Base-by-base conservation (phyloP, 1,284 basidiomycete genomes). In the Singerocomus rubriflavus region DNA sequence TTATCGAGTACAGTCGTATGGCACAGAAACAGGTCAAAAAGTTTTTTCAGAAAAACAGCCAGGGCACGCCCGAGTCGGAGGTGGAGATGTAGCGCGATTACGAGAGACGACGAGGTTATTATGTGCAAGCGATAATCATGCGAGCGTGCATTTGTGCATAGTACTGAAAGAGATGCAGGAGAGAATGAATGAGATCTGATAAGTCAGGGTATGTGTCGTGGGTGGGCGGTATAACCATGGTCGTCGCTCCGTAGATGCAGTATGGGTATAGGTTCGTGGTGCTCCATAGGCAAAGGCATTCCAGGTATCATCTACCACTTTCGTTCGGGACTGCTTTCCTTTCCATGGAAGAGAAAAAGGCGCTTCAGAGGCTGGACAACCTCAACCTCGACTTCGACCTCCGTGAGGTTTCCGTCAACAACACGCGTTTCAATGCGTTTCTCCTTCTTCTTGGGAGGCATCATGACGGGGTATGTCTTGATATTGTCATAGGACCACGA, bases 401-500 rank as follows among this genome's bases (percentile, higher is more conserved):
- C 74, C 44, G 66, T 66, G 60, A 76, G 71, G 52, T 73, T 67
- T 40, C 83, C 85, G 52, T 84, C 75, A 41, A 84, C 71, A 36
- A 83, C 44, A 27, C 56, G 65, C 8, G 61, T 64, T 62, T 73
- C 72, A 16, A 73, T 72, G 52, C 74, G 76, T 62, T 74, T 78
- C 69, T 82, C 79, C 64, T 73, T 82, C 67, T 74, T 74, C 26
- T 70, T 65, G 14, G 77, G 77, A 36, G 77, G 68, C 52, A 73
- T 75, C 80, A 87, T 82, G 53, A 80, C 71, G 6, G 81, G 80
- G 55, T 86, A 87, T 1, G 82, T 84, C 61, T 75, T 75, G 47
- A 82, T 67, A 56, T 83, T 80, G 56, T 85, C 84, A 58, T 85
- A 86, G 2, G 83, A 85, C 83, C 82, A 84, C 1, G 84, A 81